Conservation (phyloP, 148 eudicot species). For the Rhododendron vialii region DNA sequence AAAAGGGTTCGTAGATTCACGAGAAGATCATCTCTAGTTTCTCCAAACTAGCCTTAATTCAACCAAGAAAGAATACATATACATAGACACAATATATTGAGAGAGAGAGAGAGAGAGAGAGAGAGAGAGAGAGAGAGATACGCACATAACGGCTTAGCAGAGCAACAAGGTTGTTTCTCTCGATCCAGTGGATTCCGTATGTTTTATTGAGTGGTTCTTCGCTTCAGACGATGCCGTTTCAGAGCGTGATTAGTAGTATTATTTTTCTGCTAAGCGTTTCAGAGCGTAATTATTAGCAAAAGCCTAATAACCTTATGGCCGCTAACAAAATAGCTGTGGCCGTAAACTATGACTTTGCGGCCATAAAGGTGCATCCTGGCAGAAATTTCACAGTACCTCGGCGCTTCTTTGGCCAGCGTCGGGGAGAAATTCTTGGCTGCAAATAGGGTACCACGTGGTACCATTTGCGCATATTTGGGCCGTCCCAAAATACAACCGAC, state of each 20-base stretch:
- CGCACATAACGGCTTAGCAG: background rate
- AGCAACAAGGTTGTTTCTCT: background rate
- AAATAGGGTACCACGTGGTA: too few species aligned
- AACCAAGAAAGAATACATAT: background rate
- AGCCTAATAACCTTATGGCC: too few species aligned
- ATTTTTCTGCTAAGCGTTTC: too few species aligned
- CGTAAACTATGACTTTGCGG: too few species aligned
- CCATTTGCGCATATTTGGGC: too few species aligned
- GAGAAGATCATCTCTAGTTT: background rate
- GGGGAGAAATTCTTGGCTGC: too few species aligned
- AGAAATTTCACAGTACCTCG: too few species aligned
- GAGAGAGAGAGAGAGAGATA: constrained; percentile 7
- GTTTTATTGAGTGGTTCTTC: background rate
- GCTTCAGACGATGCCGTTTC: background rate
- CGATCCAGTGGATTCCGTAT: background rate
- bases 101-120: background rate
- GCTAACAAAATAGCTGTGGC: too few species aligned
- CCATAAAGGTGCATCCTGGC: too few species aligned
- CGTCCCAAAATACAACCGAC: too few species aligned
- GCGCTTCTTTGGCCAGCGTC: too few species aligned
- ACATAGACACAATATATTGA: background rate
- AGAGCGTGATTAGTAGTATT: background rate
- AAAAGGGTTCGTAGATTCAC: background rate
- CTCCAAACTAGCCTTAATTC: background rate
- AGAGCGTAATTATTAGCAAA: too few species aligned